Evolutionary conservation across 2,329 filamentous ascomycete species (phyloP), one percentile per base, ranked within the genome.

Genomic region (Cladorrhinum sp.): DNA sequence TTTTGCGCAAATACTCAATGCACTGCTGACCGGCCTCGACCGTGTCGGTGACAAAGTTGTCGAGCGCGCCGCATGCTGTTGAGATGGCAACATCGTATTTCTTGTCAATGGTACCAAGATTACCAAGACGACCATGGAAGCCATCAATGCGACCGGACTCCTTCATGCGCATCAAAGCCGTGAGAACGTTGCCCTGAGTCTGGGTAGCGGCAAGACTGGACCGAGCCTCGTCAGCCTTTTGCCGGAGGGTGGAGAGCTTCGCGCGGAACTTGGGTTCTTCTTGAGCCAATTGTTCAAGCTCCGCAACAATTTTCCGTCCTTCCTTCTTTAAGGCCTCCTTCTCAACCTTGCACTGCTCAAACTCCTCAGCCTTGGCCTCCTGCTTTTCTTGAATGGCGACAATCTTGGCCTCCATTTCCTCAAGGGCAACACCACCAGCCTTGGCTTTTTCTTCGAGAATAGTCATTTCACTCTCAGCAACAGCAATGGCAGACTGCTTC

Each of bases 41-140:
- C 0, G 91, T 93, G 69, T 98, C 95, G 0, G 96, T 96, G 9
- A 99, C 93, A 75, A 99, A 93, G 71, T 98, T 96, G 75, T 99
- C 92, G 9, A 99, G 84, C 2, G 90, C 84, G 50, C 91, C 88
- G 67, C 95, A 98, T 10, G 95, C 96, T 0, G 95, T 99, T 0
- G 96, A 99, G 62, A 99, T 96, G n/a, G 95, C 95, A 49, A 99
- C 86, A 70, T 99, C 95, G 74, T 96, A 99, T 75, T 91, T 91
- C 72, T 91, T 83, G 69, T 99, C 93, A 66, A 99, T 99, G 0
- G 91, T 88, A 49, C 95, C 95, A 1, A 99, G 84, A 68, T 98
- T 97, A 9, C 95, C 96, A 3, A 99, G 86, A 29, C 95, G 88
- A 24, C 95, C 95, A 70, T 99, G 92, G 76, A 99, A 99, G 1